phyloP scores from a whole-genome alignment of 768 basidiomycete species.

The Rhodotorula graminis region DNA sequence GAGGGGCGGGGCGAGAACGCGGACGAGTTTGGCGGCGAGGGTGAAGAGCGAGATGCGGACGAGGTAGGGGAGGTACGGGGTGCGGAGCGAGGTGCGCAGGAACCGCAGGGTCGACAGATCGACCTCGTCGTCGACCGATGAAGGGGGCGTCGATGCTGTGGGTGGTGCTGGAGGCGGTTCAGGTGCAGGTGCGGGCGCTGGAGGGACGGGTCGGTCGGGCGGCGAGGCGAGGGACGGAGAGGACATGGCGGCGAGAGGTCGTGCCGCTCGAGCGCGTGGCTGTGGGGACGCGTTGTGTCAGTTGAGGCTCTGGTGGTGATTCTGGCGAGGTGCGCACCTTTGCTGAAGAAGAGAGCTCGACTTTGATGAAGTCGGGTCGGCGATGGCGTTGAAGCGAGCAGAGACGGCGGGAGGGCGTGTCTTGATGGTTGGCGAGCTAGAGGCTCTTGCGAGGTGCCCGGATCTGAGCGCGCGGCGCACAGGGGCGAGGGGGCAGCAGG shows the following conservation, averaged over 20 bases:
- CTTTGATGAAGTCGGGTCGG: no score
- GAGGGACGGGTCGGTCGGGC: background rate
- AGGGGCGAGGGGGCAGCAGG: no score
- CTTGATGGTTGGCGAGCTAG: no score
- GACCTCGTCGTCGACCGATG: conserved; percentile 10
- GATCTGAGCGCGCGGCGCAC: no score
- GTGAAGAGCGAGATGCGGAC: conserved; percentile 15
- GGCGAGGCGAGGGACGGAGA: background rate
- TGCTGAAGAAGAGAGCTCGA: no score
- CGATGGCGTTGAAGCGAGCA: no score
- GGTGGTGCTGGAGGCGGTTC: background rate
- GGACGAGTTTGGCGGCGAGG: conserved; percentile 4
- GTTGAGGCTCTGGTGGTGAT: no score
- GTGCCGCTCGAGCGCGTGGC: background rate
- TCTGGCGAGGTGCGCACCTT: no score
- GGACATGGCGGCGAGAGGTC: background rate
- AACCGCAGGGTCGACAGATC: conserved; percentile 23
- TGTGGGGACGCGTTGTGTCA: no score
- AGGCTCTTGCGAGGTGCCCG: no score
- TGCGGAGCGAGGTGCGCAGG: conserved; percentile 1
- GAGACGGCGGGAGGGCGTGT: no score
- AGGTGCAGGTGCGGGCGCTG: background rate
- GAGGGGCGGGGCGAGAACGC: background rate
- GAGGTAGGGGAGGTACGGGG: conserved; percentile 16
- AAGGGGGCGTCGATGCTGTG: background rate